phyloP scores from a whole-genome alignment of 169 alveolate species.

The Babesia microti region DNA sequence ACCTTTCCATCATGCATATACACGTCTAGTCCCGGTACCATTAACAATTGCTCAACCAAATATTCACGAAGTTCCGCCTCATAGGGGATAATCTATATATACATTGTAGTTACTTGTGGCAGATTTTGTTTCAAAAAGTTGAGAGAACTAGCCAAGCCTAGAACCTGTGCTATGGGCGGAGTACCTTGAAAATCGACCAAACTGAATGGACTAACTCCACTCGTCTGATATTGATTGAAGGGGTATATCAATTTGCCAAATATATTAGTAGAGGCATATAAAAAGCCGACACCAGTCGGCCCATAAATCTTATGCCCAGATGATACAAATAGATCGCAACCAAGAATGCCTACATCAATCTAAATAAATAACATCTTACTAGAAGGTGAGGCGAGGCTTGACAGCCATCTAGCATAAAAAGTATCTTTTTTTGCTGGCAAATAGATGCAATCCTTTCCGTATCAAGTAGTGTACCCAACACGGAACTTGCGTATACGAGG shows the following conservation, averaged over 20 bases:
- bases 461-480: constrained; percentile 46
- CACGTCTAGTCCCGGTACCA: constrained; percentile 10
- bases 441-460: constrained; percentile 11
- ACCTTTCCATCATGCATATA: not conserved
- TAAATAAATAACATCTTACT: constrained; percentile 5
- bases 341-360: constrained; percentile 25
- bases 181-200: constrained; percentile 34
- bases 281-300: constrained; percentile 58
- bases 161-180: constrained; percentile 47
- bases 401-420: constrained; percentile 50
- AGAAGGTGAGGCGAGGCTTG: constrained; percentile 48
- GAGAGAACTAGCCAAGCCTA: constrained; percentile 31
- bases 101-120: too few relatives aligned
- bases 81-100: constrained; percentile 15
- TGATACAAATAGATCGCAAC: constrained; percentile 49
- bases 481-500: constrained; percentile 51
- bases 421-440: constrained; percentile 26
- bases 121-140: constrained; percentile 23
- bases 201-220: constrained; percentile 6
- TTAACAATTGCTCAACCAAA: constrained; percentile 13
- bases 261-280: constrained; percentile 16
- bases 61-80: constrained; percentile 12
- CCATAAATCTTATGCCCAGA: constrained; percentile 63
- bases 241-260: not conserved
- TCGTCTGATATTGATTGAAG: not conserved